Evolutionary conservation across 176 grass and related monocot species (phyloP), one percentile per base, ranked within the genome.

Genomic region (Tillandsia fasciculata): DNA sequence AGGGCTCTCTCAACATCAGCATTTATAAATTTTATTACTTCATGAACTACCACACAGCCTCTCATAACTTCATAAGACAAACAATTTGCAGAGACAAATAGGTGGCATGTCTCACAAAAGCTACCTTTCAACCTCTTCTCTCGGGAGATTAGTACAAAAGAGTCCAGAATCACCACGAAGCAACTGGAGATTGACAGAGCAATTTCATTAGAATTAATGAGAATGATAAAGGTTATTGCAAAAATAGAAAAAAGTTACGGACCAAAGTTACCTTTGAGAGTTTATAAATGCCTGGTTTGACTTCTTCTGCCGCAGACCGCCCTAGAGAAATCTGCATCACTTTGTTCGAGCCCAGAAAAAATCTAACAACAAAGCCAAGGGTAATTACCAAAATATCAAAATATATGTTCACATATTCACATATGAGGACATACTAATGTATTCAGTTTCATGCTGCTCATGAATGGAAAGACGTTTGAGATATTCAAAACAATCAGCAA

Each of bases 271-370:
- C 92, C 74, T 89, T 96, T 70, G 94, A 85, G 57, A 96, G 92
- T 20, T 92, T 92, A 63, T 87, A 75, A 13, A 92, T 68, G 64
- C 72, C 83, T 13, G 77, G 85, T 78, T 87, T 90, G 69, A 76
- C 79, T 87, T 90, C 94, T 72, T 97, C 89, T 69, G 89, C 82
- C 52, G 77, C 20, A 12, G 89, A 99, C 11, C 84, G 83, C 20
- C 94, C 94, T 18, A 99, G 49, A 10, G 89, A 79, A 50, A 93
- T 83, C 81, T 93, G 89, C 94, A 99, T 99, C 47, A 99, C 87
- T 84, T 93, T 99, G 78, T 93, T 99, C 64, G 86, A 83, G 18
- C 89, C 94, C 64, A 99, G 89, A 79, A 99, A 99, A 79, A 99
- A 90, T 78, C 94, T 97, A 49, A 2, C 2, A 61, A 53, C 64